A percentile compares a stretch with the other conserved stretches of the same genome.
phyloP scores from a whole-genome alignment of 257 asterid genomes.

The Nicotiana knightiana region DNA sequence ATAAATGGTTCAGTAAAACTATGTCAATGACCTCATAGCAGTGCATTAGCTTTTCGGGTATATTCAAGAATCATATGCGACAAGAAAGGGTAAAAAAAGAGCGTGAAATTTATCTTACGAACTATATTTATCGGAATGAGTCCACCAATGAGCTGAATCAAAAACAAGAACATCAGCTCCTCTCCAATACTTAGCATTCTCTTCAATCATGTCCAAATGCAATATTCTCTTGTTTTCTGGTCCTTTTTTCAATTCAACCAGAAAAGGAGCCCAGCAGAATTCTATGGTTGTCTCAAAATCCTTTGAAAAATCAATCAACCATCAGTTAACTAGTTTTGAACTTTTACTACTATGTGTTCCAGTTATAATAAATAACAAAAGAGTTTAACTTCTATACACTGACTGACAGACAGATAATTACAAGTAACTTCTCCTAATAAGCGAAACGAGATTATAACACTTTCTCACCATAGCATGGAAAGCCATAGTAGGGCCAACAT shows the following conservation, averaged over 20 bases:
- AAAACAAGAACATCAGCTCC: slow-evolving; percentile 78
- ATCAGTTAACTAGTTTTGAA: neutral
- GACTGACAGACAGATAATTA: too few relatives aligned
- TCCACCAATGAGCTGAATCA: slow-evolving; percentile 98
- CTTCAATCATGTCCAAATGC: slow-evolving; percentile 78
- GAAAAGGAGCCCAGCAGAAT: slow-evolving; percentile 86
- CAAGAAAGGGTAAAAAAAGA: neutral
- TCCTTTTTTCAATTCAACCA: slow-evolving; percentile 70
- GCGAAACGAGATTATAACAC: too few relatives aligned
- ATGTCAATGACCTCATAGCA: neutral
- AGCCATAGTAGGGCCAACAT: slow-evolving; percentile 80
- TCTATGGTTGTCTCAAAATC: slow-evolving; percentile 87
- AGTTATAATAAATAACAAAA: neutral
- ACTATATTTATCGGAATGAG: slow-evolving; percentile 69
- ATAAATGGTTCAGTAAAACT: neutral
- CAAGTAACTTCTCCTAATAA: neutral
- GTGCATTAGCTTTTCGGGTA: neutral
- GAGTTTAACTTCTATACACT: neutral
- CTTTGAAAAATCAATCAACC: slow-evolving; percentile 19
- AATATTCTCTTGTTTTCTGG: slow-evolving; percentile 49
- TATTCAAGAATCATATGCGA: neutral
- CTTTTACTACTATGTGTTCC: neutral
- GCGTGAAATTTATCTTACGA: slow-evolving; percentile 38
- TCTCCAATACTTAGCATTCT: slow-evolving; percentile 88
- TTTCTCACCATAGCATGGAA: slow-evolving; percentile 79